phyloP scores from a whole-genome alignment of 2,329 filamentous ascomycete genomes.

The Aspergillus sp. region DNA sequence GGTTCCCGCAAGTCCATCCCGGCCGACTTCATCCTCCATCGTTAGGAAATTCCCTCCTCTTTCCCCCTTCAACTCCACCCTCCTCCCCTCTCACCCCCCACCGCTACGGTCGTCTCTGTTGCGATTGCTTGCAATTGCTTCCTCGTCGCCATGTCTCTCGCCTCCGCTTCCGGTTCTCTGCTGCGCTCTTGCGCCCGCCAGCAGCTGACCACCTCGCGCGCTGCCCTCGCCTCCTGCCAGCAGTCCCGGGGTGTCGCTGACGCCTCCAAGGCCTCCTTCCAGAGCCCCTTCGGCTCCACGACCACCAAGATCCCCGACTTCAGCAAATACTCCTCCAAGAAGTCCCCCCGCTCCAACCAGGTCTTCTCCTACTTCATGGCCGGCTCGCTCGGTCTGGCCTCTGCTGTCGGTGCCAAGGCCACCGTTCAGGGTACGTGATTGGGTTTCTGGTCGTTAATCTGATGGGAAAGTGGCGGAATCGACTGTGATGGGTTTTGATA shows the following conservation, averaged over 20 bases:
- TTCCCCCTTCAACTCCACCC: slow-evolving; percentile 23
- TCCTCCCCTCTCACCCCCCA: slow-evolving; percentile 16
- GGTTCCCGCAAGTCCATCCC: slow-evolving; percentile 25
- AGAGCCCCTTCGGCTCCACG: slow-evolving; percentile 57
- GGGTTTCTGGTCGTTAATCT: slow-evolving; percentile 2
- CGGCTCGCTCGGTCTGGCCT: slow-evolving; percentile 86
- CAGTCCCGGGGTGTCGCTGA: slow-evolving; percentile 40
- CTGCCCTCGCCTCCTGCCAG: slow-evolving; percentile 42
- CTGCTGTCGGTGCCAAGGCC: slow-evolving; percentile 92
- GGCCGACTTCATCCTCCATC: slow-evolving; percentile 39
- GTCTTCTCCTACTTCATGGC: slow-evolving; percentile 99
- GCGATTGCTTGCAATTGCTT: slow-evolving; percentile 38
- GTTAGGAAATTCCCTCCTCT: slow-evolving; percentile 35
- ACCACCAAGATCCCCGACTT: slow-evolving; percentile 83
- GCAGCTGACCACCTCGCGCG: slow-evolving; percentile 44
- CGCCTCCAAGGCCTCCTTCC: slow-evolving; percentile 44
- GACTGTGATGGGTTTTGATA: not conserved
- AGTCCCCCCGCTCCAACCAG: slow-evolving; percentile 70
- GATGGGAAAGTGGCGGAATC: slow-evolving; percentile 1
- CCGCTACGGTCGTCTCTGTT: slow-evolving; percentile 17
- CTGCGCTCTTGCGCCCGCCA: slow-evolving; percentile 58
- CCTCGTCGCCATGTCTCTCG: slow-evolving; percentile 50
- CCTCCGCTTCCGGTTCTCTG: slow-evolving; percentile 67
- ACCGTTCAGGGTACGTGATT: slow-evolving; percentile 85
- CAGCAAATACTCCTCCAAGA: slow-evolving; percentile 77